Base-by-base conservation (phyloP, 2,329 filamentous ascomycete species). In the Cadophora sp. region DNA sequence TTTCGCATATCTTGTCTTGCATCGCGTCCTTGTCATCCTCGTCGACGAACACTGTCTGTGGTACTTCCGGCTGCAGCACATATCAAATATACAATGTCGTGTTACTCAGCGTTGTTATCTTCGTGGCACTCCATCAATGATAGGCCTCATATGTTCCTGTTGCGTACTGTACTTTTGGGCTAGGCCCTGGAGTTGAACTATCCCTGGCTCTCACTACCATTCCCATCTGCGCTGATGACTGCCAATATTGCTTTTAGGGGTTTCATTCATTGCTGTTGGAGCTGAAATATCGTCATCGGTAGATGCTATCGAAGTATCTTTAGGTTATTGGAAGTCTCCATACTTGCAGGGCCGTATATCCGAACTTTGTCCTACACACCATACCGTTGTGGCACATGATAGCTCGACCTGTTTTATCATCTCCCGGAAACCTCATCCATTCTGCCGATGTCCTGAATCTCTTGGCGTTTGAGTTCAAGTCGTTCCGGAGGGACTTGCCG, bases 301-400 rank as follows among this genome's bases (percentile, higher is more conserved):
- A 19, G 5, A 29, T 43, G 24, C 19, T 7, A 4, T 5, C 22
- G 14, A 31, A 14, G 40, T 48, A n/a, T n/a, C 26, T 40, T 24
- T 5, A n/a, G 1, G 37, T 48, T 46, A 1, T 27, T 48, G 12
- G 9, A 48, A 29, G 58, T 61, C n/a, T n/a, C 22, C 37, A n/a
- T 48, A 61, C 58, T n/a, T 48, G 5, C 26, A 19, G 24, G 37
- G 24, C 16, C 26, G 8, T 27, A 1, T 7, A n/a, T 27, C 34
- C 58, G 26, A 27, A 9, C 9, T 61, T 16, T 48, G 58, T 48
- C 12, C 58, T 61, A 46, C 43, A 46, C 58, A 61, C 58, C 58
- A 29, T 61, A 40, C 22, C 40, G 24, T 60, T 26, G 58, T 60
- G 58, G 34, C 19, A 60, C 58, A 43, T 48, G 26, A 48, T 61